Evolutionary conservation across 257 asterid species (phyloP).

Genomic region (Plantago ovata): DNA sequence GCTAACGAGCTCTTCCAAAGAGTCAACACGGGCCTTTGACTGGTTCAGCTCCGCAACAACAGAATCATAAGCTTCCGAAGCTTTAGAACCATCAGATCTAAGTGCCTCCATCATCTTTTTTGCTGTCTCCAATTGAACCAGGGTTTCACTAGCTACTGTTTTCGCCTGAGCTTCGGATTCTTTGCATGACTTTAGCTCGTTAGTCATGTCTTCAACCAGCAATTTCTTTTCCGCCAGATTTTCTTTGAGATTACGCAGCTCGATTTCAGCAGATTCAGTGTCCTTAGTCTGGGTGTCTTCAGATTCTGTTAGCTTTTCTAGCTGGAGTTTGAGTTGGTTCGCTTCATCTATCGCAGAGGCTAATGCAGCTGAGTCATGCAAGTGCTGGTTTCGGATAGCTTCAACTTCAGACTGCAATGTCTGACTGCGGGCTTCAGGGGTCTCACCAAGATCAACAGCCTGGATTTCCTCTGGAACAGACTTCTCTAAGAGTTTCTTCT

Average conservation of each 20-base stretch:
- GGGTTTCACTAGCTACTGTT: slow-evolving; percentile 51
- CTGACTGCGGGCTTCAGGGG: slow-evolving; percentile 25
- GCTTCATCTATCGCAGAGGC: slow-evolving; percentile 63
- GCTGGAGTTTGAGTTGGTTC: slow-evolving; percentile 56
- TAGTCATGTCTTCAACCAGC: slow-evolving; percentile 66
- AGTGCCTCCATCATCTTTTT: slow-evolving; percentile 53
- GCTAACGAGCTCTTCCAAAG: slow-evolving; percentile 53
- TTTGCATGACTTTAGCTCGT: slow-evolving; percentile 41
- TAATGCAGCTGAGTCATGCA: slow-evolving; percentile 47
- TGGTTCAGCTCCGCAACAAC: slow-evolving; percentile 54
- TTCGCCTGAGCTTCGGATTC: slow-evolving; percentile 67
- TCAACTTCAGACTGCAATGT: slow-evolving; percentile 38
- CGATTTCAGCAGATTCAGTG: slow-evolving; percentile 42
- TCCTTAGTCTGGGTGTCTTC: slow-evolving; percentile 45
- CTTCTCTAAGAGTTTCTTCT: slow-evolving; percentile 29
- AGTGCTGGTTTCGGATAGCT: slow-evolving; percentile 27
- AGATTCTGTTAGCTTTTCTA: slow-evolving; percentile 45
- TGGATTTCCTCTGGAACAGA: slow-evolving; percentile 22
- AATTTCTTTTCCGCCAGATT: slow-evolving; percentile 39
- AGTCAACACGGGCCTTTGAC: slow-evolving; percentile 59
- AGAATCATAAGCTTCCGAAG: slow-evolving; percentile 40
- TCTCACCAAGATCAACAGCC: slow-evolving; percentile 14
- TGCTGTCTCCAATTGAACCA: slow-evolving; percentile 63
- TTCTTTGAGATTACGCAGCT: slow-evolving; percentile 46
- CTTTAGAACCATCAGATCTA: slow-evolving; percentile 52